Evolutionary conservation across 805 yeast genomes (phyloP).

Genomic region (Candida ascalaphidarum): DNA sequence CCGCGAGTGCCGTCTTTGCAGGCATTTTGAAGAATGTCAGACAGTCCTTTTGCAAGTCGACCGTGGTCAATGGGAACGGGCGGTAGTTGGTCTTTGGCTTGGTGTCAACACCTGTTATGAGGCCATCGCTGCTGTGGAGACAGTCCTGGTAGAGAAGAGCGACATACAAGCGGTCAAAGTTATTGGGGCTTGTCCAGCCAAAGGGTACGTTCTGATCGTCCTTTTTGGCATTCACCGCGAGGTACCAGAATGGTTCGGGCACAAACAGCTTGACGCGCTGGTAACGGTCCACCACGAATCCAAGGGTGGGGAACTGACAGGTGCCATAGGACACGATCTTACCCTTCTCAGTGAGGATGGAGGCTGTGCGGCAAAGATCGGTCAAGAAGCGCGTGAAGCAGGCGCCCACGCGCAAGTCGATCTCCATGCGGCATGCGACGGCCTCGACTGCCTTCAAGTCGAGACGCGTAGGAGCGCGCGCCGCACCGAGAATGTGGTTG

Average conservation of each 20-base stretch:
- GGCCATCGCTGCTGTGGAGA: slow-evolving; percentile 40
- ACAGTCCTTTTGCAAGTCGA: slow-evolving; percentile 83
- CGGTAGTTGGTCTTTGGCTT: slow-evolving; percentile 69
- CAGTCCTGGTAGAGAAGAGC: slow-evolving; percentile 63
- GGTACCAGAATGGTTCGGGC: slow-evolving; percentile 75
- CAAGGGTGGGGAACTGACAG: slow-evolving; percentile 95
- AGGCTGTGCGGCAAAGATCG: slow-evolving; percentile 31
- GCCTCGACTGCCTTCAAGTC: slow-evolving; percentile 73
- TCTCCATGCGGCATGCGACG: slow-evolving; percentile 75
- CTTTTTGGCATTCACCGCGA: slow-evolving; percentile 45
- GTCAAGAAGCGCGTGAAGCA: slow-evolving; percentile 81
- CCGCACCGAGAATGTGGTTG: slow-evolving; percentile 67
- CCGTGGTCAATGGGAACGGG: slow-evolving; percentile 92
- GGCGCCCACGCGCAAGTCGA: slow-evolving; percentile 84
- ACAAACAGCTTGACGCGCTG: slow-evolving; percentile 62
- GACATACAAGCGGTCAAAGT: slow-evolving; percentile 68
- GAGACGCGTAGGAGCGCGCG: slow-evolving; percentile 52
- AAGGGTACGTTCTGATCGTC: slow-evolving; percentile 34
- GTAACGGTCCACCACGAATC: slow-evolving; percentile 90
- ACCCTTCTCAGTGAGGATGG: slow-evolving; percentile 19
- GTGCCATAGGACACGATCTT: slow-evolving; percentile 71
- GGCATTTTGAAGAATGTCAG: slow-evolving; percentile 64
- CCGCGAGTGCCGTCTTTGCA: slow-evolving; percentile 66
- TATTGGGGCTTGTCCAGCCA: slow-evolving; percentile 63
- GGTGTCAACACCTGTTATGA: slow-evolving; percentile 40